Base-by-base conservation (phyloP, 179 eudicot genomes). In the Gypsophila paniculata region DNA sequence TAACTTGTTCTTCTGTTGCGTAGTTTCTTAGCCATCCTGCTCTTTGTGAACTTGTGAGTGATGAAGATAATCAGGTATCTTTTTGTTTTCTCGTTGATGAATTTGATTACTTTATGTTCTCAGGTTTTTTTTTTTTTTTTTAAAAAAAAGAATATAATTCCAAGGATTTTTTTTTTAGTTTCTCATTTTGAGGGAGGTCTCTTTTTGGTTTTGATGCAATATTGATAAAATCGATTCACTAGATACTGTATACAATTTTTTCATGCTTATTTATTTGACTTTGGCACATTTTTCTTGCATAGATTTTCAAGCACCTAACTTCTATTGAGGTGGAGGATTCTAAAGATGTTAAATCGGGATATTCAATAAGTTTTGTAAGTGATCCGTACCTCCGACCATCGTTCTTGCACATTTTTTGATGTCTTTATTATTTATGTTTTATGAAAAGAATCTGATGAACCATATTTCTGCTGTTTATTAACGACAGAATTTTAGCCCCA, bases 1-100 rank as follows among this genome's bases (percentile, higher is more conserved):
- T 48, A 36, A 77, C 68, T 26, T 65, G 5, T 61, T 39, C 13
- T 53, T 75, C 6, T 76, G 38, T 29, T 69, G 19, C 85, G 81
- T 84, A 95, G 99, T 87, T 95, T 74, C 49, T 95, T 85, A 93
- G 96, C 76, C 99, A 95, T 82, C 99, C 98, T 74, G 93, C 88
- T 69, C 96, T 95, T 69, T 61, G 85, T 70, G 98, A 86, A 39
- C 93, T 95, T 70, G 64, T 93, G 75, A 79, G 82, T 44, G 96
- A 90, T 69, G 98, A 92, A 78, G 99, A 95, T 80, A 90, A 87
- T 71, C 86, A 93, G 98, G 98, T 94, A 77, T 61, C 69, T 0
- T 36, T 63, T 68, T 46, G 73, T 21, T 36, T 69, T 75, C 17
- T 10, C 9, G 58, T 58, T 10, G 52, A 7, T 19, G 18, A 26